phyloP scores from a whole-genome alignment of 768 basidiomycete species.

The Mycena venus region DNA sequence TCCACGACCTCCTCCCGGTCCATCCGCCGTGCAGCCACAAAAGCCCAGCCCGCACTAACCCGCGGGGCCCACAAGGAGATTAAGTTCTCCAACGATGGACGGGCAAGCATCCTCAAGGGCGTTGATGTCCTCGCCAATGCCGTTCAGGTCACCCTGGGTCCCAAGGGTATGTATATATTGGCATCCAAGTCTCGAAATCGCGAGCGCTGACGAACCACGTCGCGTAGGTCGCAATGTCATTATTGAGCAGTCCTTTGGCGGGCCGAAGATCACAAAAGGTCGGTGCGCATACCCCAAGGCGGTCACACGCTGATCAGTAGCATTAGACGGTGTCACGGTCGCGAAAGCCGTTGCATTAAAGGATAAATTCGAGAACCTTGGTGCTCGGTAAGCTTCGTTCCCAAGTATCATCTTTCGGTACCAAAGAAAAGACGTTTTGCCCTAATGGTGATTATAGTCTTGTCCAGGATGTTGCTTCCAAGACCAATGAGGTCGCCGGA shows the following conservation, averaged over 20 bases:
- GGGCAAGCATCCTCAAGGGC: constrained; percentile 93
- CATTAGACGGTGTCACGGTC: constrained; percentile 91
- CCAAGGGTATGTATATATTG: constrained; percentile 75
- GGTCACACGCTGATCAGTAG: not conserved
- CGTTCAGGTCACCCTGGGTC: constrained; percentile 95
- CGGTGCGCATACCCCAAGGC: constrained; percentile 26
- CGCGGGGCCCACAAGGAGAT: constrained; percentile 96
- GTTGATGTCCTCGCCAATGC: constrained; percentile 98
- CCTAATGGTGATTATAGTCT: constrained; percentile 63
- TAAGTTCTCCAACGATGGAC: constrained; percentile 95
- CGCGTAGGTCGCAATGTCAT: constrained; percentile 92
- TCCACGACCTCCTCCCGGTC: constrained; percentile 75
- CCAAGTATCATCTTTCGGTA: too few relatives aligned
- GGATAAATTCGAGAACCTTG: constrained; percentile 99
- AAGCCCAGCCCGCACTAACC: constrained; percentile 64
- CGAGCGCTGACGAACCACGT: constrained; percentile 20
- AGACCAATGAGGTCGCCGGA: constrained; percentile 97
- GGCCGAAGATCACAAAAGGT: constrained; percentile 98
- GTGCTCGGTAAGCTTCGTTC: constrained; percentile 81
- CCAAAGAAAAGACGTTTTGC: constrained; percentile 24
- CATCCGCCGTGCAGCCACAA: constrained; percentile 75
- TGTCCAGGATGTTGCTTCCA: constrained; percentile 94
- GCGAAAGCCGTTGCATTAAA: constrained; percentile 95
- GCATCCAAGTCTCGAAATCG: too few relatives aligned
- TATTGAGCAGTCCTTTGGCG: constrained; percentile 93